These are phyloP conservation scores for Eimeria maxima DNA, from an alignment of 169 alveolate species.

Conservation along the genomic window DNA sequence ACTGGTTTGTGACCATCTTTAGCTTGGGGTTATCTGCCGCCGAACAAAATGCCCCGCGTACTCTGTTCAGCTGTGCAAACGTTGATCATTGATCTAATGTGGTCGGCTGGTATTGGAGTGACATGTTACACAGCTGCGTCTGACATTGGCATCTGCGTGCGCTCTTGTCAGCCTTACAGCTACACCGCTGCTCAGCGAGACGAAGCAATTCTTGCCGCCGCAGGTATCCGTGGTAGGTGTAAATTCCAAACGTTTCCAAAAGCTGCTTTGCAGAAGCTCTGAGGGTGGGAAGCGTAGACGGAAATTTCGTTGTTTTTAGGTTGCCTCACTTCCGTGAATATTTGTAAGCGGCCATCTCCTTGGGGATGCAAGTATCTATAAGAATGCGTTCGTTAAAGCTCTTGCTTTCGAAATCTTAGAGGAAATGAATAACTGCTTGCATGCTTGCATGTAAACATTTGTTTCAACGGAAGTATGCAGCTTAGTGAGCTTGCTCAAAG, in stretches of 20 bases:
- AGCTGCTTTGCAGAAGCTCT: not conserved
- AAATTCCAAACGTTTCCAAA: not conserved
- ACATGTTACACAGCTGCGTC: too few relatives aligned
- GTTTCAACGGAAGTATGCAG: not conserved
- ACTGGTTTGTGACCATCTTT: not conserved
- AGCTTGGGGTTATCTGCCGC: constrained; percentile 9
- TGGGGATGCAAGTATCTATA: not conserved
- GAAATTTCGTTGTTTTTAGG: too few relatives aligned
- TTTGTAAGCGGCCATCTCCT: not conserved
- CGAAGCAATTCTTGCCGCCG: constrained; percentile 68
- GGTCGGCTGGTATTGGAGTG: too few relatives aligned
- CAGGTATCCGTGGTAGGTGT: constrained; percentile 72
- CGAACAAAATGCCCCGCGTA: not conserved
- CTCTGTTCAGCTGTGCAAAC: not conserved
- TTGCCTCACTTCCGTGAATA: not conserved
- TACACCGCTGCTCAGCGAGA: constrained; percentile 76
- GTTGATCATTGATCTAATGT: not conserved
- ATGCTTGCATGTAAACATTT: not conserved
- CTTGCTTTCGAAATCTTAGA: not conserved
- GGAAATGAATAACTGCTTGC: not conserved
- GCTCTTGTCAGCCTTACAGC: constrained; percentile 59
- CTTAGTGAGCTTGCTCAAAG: not conserved
- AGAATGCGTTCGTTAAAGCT: not conserved
- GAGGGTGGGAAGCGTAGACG: not conserved
- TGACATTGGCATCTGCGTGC: not conserved